These are phyloP conservation scores for Vachellia collinsii DNA, from an alignment of 306 rosid species.

Conservation along the genomic window DNA sequence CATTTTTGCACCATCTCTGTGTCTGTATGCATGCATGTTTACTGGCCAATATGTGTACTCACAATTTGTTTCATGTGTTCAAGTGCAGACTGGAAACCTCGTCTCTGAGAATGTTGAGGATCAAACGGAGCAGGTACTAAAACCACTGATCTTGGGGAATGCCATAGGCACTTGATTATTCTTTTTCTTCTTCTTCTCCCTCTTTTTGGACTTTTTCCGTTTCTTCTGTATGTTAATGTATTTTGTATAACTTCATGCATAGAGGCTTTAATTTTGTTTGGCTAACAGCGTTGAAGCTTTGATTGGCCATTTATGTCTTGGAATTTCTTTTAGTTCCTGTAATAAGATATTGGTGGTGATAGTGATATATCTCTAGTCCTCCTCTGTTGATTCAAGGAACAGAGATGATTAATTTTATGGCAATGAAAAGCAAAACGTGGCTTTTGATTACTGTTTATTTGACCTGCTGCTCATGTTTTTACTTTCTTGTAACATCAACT, in stretches of 20 bases:
- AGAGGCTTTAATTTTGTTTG: not conserved
- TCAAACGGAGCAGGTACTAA: conserved; percentile 90
- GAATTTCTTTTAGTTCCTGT: not conserved
- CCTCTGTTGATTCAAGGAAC: not conserved
- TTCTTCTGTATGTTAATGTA: not conserved
- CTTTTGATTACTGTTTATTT: not conserved
- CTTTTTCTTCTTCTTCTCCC: not conserved
- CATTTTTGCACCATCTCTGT: not conserved
- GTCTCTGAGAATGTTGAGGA: conserved; percentile 77
- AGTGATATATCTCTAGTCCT: not conserved
- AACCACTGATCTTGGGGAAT: conserved; percentile 2
- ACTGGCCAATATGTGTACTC: not conserved
- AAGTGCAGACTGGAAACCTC: conserved; percentile 80
- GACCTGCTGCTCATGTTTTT: not conserved
- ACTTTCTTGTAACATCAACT: not conserved
- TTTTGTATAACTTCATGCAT: conserved; percentile 20
- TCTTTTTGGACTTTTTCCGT: too few species aligned
- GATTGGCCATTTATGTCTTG: conserved; percentile 1
- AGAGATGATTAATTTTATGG: not conserved
- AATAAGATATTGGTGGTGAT: not conserved
- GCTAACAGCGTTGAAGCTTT: too few species aligned
- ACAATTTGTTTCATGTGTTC: conserved; percentile 25
- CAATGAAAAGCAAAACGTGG: not conserved
- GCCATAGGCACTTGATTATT: not conserved
- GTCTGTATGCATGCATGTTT: not conserved